These are phyloP conservation scores for Aurinia saxatilis DNA, from an alignment of 345 rosid genomes.

Conservation along the genomic window DNA sequence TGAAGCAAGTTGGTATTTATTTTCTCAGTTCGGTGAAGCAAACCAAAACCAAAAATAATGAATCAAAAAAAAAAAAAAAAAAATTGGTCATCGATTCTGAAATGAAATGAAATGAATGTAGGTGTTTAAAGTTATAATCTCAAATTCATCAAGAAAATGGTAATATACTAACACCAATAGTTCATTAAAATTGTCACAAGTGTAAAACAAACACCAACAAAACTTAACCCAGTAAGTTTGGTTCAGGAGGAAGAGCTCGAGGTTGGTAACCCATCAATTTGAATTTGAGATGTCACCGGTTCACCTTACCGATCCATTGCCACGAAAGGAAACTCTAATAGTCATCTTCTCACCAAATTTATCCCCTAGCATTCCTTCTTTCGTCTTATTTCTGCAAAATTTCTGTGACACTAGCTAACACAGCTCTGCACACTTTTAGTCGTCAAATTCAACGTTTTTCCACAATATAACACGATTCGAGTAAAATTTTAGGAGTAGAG, in stretches of 20 bases:
- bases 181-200: no score
- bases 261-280: not conserved
- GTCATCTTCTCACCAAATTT: not conserved
- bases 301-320: not conserved
- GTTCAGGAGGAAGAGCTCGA: not conserved
- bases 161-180: no score
- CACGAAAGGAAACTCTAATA: not conserved
- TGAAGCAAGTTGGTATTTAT: no score
- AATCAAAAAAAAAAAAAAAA: no score
- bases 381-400: conserved; percentile 1
- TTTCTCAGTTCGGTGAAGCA: no score
- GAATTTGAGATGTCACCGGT: not conserved
- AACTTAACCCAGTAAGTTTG: no score
- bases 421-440: not conserved
- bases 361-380: not conserved
- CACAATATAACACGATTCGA: not conserved
- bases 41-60: no score
- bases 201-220: no score
- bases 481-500: not conserved
- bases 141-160: no score
- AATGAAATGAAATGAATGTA: no score
- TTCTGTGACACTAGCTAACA: not conserved
- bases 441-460: not conserved
- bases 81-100: no score
- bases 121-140: no score